Evolutionary conservation across 176 grass and related monocot genomes (phyloP).

Genomic region (Oryza nivara): DNA sequence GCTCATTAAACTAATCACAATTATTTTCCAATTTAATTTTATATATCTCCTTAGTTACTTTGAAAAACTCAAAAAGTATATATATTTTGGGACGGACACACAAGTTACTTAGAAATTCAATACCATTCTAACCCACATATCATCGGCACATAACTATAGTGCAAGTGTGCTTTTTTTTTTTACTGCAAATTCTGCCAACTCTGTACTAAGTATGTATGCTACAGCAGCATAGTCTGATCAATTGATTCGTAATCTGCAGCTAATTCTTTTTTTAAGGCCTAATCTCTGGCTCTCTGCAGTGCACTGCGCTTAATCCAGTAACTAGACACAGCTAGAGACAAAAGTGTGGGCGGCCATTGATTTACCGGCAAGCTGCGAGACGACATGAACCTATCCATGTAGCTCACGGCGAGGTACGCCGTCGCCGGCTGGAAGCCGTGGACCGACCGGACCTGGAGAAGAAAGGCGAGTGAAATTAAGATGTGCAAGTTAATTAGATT

Average conservation of each 20-base stretch:
- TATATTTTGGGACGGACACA: too few relatives aligned
- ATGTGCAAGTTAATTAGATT: background rate
- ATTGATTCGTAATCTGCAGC: background rate
- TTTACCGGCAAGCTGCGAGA: conserved; percentile 55
- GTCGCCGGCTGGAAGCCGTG: conserved; percentile 63
- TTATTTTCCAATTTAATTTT: too few relatives aligned
- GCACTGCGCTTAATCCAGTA: background rate
- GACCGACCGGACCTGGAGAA: conserved; percentile 44
- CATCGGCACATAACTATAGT: background rate
- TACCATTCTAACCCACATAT: background rate
- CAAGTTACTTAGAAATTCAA: background rate
- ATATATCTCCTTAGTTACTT: too few relatives aligned
- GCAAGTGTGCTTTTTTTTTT: background rate
- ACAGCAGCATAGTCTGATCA: background rate
- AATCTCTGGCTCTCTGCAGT: too few relatives aligned
- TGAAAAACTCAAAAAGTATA: too few relatives aligned
- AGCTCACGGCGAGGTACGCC: conserved; percentile 75
- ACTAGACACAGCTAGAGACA: background rate
- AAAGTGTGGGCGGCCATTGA: background rate
- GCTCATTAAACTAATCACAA: too few relatives aligned
- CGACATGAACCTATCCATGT: conserved; percentile 74
- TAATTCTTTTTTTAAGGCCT: background rate
- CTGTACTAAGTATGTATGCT: background rate
- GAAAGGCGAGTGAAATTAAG: background rate
- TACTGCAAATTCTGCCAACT: background rate